phyloP scores from a whole-genome alignment of 345 rosid species.

The Eucalyptus urophylla region DNA sequence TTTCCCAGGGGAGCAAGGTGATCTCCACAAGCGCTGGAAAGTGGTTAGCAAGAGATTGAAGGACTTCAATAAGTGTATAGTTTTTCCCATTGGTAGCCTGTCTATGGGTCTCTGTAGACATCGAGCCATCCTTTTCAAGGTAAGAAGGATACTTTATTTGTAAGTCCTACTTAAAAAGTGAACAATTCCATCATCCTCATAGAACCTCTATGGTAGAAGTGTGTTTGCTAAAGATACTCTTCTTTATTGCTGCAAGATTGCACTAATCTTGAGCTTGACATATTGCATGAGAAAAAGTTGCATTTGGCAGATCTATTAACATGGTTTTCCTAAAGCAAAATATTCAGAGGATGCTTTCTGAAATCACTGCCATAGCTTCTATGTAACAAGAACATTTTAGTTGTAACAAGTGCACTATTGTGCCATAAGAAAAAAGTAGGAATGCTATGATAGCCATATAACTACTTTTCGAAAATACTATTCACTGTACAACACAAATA shows the following conservation, averaged over 20 bases:
- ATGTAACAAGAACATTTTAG: not conserved
- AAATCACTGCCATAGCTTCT: not conserved
- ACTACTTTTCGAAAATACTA: not conserved
- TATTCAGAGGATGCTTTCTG: not conserved
- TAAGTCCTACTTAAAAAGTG: not conserved
- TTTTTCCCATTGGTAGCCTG: slow-evolving; percentile 81
- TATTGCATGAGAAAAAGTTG: not conserved
- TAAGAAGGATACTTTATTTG: not conserved
- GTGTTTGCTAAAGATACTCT: not conserved
- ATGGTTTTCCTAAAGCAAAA: not conserved
- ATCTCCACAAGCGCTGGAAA: slow-evolving; percentile 78
- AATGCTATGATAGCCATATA: not conserved
- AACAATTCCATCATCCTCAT: not conserved
- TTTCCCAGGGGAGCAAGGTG: slow-evolving; percentile 73
- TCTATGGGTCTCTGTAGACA: slow-evolving; percentile 88
- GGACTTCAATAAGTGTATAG: slow-evolving; percentile 60
- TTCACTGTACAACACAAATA: not conserved
- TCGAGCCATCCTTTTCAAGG: slow-evolving; percentile 96
- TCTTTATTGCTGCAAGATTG: not conserved
- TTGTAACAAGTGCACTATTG: not conserved
- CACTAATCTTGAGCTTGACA: not conserved
- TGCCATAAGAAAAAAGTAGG: not conserved
- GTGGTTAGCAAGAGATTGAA: slow-evolving; percentile 52
- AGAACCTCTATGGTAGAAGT: not conserved
- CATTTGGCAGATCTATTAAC: not conserved